Percentiles rank a stretch among this genome's conserved stretches.
These are phyloP conservation scores for Adansonia rubrostipa DNA, from an alignment of 441 rosid species.

Conservation along the genomic window DNA sequence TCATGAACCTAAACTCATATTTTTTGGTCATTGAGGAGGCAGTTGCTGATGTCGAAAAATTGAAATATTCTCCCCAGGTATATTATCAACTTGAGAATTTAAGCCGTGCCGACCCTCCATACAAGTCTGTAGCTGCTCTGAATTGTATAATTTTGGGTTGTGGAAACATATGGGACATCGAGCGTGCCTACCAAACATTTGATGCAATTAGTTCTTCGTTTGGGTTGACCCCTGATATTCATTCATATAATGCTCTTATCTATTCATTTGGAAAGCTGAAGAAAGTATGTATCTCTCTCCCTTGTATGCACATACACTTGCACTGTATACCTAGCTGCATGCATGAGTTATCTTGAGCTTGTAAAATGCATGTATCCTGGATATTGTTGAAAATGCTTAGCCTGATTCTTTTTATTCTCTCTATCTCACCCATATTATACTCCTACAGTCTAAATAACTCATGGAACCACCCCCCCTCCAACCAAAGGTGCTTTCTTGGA, in stretches of 20 bases:
- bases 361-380: neutral
- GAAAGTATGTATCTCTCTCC: conserved; percentile 59
- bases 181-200: conserved; percentile 96
- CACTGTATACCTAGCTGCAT: neutral
- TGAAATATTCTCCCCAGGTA: conserved; percentile 53
- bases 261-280: conserved; percentile 86
- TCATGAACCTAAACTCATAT: neutral
- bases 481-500: neutral
- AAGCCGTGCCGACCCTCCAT: conserved; percentile 71
- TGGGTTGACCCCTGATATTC: conserved; percentile 77
- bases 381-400: neutral
- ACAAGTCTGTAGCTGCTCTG: conserved; percentile 90
- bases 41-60: conserved; percentile 27
- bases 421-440: neutral
- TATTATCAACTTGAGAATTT: conserved; percentile 88
- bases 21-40: neutral
- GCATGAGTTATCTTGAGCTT: neutral
- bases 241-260: conserved; percentile 83
- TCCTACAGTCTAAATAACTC: neutral
- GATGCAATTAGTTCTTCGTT: conserved; percentile 79
- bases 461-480: neutral
- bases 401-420: neutral
- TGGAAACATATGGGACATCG: conserved; percentile 94
- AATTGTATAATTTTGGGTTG: conserved; percentile 93
- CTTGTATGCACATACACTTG: neutral